These are phyloP conservation scores for Phylloporus sp. DNA, from an alignment of 768 basidiomycete species.

Conservation along the genomic window DNA sequence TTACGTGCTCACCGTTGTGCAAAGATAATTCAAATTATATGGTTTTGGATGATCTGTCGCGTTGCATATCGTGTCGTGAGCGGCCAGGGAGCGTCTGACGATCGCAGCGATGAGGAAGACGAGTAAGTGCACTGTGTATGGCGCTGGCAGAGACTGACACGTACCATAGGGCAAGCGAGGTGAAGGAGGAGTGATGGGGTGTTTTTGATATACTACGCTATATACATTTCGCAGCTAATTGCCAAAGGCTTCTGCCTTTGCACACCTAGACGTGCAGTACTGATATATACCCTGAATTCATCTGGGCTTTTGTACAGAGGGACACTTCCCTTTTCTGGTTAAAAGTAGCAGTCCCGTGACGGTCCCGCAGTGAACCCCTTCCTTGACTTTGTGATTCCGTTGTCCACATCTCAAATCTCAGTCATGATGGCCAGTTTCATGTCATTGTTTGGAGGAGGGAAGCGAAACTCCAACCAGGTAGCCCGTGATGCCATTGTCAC, in stretches of 20 bases:
- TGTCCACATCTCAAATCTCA: neutral
- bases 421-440: slow-evolving; percentile 73
- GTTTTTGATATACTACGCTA: slow-evolving; percentile 25
- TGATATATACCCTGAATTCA: slow-evolving; percentile 30
- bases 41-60: slow-evolving; percentile 84
- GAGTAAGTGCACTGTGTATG: slow-evolving; percentile 36
- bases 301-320: slow-evolving; percentile 11
- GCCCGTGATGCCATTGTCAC: slow-evolving; percentile 92
- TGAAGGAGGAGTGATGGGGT: slow-evolving; percentile 26
- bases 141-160: slow-evolving; percentile 8
- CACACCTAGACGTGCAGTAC: slow-evolving; percentile 23
- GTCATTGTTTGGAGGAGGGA: slow-evolving; percentile 85
- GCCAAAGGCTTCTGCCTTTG: slow-evolving; percentile 16
- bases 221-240: slow-evolving; percentile 23
- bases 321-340: slow-evolving; percentile 27
- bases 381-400: neutral
- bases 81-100: slow-evolving; percentile 76
- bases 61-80: slow-evolving; percentile 78
- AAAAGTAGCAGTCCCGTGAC: slow-evolving; percentile 13
- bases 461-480: slow-evolving; percentile 76
- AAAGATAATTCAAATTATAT: slow-evolving; percentile 71
- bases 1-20: slow-evolving; percentile 4
- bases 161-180: slow-evolving; percentile 10
- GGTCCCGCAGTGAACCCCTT: slow-evolving; percentile 9
- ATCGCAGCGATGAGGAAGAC: slow-evolving; percentile 77